Evolutionary conservation across 2,329 filamentous ascomycete species (phyloP).

Genomic region (Pyrenophora tritici-repentis): DNA sequence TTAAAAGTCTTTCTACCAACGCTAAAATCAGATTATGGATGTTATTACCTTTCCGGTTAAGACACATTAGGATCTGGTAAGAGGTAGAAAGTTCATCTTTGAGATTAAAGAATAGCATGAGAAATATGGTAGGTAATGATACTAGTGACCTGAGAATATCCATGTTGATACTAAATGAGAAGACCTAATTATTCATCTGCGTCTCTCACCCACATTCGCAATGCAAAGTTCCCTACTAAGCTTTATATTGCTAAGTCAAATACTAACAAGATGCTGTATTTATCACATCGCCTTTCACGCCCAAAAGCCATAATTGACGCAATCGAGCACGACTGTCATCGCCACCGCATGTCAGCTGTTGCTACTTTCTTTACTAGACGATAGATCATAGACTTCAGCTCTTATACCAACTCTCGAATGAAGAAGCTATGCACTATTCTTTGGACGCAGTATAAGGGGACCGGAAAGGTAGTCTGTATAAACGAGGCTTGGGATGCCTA

Average conservation of each 20-base stretch:
- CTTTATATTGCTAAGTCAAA: neutral
- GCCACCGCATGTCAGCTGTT: neutral
- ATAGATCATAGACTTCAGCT: neutral
- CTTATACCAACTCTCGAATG: neutral
- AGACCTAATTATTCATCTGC: too few species aligned
- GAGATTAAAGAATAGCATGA: too few species aligned
- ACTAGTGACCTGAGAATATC: too few species aligned
- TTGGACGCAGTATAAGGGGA: neutral
- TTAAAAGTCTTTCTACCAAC: too few species aligned
- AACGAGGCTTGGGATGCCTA: neutral
- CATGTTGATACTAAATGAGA: too few species aligned
- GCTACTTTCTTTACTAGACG: neutral
- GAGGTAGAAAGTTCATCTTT: too few species aligned
- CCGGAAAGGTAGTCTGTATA: neutral
- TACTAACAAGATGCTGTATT: neutral
- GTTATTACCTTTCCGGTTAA: too few species aligned
- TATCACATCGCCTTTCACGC: neutral
- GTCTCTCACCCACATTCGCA: too few species aligned
- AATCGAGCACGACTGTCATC: neutral
- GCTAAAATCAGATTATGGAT: too few species aligned
- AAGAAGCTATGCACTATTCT: neutral
- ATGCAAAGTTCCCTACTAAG: neutral
- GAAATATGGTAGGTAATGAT: too few species aligned
- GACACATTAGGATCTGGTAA: too few species aligned
- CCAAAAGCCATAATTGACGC: neutral